Evolutionary conservation across 345 rosid genomes (phyloP), one percentile per base, ranked within the genome.

Genomic region (Leavenworthia alabamica): DNA sequence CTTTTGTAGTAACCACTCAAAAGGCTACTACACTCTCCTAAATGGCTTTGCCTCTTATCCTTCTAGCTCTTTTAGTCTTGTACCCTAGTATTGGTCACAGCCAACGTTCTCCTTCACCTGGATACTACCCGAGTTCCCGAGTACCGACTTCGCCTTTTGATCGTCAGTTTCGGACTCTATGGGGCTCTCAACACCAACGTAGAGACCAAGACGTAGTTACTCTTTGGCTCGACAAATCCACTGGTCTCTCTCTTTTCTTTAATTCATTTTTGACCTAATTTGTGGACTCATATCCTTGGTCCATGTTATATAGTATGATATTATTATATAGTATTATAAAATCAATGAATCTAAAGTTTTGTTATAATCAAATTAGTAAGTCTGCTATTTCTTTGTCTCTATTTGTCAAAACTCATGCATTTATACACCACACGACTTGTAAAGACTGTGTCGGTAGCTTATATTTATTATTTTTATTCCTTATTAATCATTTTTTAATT

Each of bases 101-200:
- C 45, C 86, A 82, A 29, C 60, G 72, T 37, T 87, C 86, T 49
- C 95, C 98, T 62, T 85, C 90, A 0, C 96, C 96, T 0, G 98
- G 98, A 48, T 92, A 80, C 75, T 62, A 64, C 52, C 98, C 98
- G 0, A 78, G 93, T 62, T 83, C 90, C 44, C 68, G 46, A 49
- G 49, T 83, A 9, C 44, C 56, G 1, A 64, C 90, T 8, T 24
- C 88, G 2, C 66, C 68, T 9, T 92, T 92, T 53, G 56, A 73
- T 40, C 83, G 78, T 64, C 84, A 71, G 5, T 86, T 67, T 31
- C 77, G 74, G n/a, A 86, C 75, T 57, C 75, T 76, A 7, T 92
- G 98, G 98, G 93, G 96, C 32, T 83, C 90, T 58, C 93, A 78
- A 62, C 98, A 92, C 62, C 98, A 92, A 56, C 78, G 81, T 35